Percentiles rank a stretch among this genome's conserved stretches.
Conservation (phyloP, 164 flowering plant species). For the Warburgia ugandensis region DNA sequence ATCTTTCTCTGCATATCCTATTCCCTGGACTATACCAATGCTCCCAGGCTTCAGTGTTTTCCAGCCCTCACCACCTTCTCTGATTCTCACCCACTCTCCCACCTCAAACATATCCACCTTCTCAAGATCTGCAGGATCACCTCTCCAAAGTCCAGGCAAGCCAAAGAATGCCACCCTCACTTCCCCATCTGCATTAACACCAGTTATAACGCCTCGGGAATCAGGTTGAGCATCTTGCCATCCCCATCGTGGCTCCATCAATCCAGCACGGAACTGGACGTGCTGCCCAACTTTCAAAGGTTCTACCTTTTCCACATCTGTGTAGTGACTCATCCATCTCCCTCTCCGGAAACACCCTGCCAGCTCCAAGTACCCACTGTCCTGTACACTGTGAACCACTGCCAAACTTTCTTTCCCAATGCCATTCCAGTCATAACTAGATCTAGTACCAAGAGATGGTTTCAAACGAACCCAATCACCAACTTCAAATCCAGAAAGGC, state of each 20-base stretch:
- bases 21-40: conserved; percentile 85
- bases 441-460: conserved; percentile 70
- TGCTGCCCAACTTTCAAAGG: conserved; percentile 73
- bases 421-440: conserved; percentile 87
- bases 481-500: conserved; percentile 86
- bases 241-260: conserved; percentile 92
- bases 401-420: conserved; percentile 78
- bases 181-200: conserved; percentile 89
- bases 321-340: conserved; percentile 52
- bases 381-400: conserved; percentile 82
- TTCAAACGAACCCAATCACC: conserved; percentile 98
- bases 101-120: conserved; percentile 65
- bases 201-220: conserved; percentile 69
- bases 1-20: conserved; percentile 52
- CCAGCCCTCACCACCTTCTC: conserved; percentile 46
- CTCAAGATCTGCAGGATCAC: conserved; percentile 90
- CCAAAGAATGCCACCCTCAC: conserved; percentile 73
- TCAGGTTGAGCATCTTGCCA: conserved; percentile 72
- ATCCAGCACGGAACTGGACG: conserved; percentile 64
- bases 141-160: conserved; percentile 70
- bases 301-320: conserved; percentile 81
- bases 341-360: conserved; percentile 91
- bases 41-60: conserved; percentile 74
- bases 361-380: conserved; percentile 73
- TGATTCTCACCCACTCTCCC: conserved; percentile 89